A percentile compares a stretch with the other conserved stretches of the same genome.
Evolutionary conservation across 768 basidiomycete species (phyloP).

Genomic region (Naganishia randhawae): DNA sequence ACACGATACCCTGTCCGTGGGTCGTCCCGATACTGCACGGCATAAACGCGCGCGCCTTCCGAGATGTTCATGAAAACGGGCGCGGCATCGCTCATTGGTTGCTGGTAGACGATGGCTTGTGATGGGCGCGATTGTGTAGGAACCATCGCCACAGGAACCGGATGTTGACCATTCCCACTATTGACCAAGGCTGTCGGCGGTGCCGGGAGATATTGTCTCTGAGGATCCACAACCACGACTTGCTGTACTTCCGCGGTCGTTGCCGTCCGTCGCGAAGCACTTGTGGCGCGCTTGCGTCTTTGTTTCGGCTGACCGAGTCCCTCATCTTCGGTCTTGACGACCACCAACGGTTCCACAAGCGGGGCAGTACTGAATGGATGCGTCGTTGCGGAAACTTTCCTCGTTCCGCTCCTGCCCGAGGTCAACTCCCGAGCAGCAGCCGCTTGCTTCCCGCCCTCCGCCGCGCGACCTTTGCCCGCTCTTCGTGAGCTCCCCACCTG

Average conservation of each 20-base stretch:
- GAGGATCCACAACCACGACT: not conserved
- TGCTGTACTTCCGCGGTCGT: not conserved
- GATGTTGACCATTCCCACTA: not conserved
- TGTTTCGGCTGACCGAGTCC: not conserved
- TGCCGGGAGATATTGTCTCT: not conserved
- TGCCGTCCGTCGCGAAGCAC: not conserved
- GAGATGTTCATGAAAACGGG: slow-evolving; percentile 17
- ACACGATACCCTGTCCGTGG: slow-evolving; percentile 14
- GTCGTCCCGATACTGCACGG: slow-evolving; percentile 15
- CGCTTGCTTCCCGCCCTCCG: not conserved
- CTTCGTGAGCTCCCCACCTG: not conserved
- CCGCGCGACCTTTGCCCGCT: not conserved
- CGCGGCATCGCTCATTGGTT: slow-evolving; percentile 3
- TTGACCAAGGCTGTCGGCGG: not conserved
- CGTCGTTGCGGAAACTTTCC: not conserved
- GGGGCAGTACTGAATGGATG: not conserved
- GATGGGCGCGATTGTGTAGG: slow-evolving; percentile 7
- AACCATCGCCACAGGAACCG: slow-evolving; percentile 1
- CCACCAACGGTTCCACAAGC: not conserved
- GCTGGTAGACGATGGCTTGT: slow-evolving; percentile 13
- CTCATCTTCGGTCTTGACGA: not conserved
- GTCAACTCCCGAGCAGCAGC: not conserved
- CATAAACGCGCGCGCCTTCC: slow-evolving; percentile 12
- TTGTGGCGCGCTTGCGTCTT: no score
- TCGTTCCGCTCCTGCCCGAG: not conserved